These are phyloP conservation scores for Fusarium sp. DNA, from an alignment of 2,329 filamentous ascomycete genomes.

Conservation along the genomic window DNA sequence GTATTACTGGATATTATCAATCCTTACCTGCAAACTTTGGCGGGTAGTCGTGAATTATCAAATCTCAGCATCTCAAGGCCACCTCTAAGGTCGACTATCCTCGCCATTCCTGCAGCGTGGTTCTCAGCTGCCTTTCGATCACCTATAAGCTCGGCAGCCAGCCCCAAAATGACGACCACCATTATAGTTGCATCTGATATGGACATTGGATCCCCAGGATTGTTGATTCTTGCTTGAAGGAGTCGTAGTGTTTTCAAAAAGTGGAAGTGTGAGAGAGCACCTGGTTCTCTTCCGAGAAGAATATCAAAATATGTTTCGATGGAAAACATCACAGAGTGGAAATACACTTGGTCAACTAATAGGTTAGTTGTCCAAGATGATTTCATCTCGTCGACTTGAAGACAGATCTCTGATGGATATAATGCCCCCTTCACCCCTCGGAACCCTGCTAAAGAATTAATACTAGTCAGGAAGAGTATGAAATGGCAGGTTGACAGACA, in stretches of 20 bases:
- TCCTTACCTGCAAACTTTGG: constrained; percentile 42
- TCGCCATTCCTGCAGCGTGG: constrained; percentile 33
- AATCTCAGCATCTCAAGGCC: constrained; percentile 33
- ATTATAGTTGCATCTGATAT: constrained; percentile 41
- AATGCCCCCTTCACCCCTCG: constrained; percentile 28
- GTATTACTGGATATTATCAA: rapidly evolving
- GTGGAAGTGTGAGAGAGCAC: constrained; percentile 31
- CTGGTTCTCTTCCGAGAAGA: constrained; percentile 1
- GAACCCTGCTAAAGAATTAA: not conserved
- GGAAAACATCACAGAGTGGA: constrained; percentile 35
- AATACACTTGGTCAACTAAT: constrained; percentile 33
- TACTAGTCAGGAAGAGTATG: rapidly evolving
- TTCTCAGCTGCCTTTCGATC: constrained; percentile 25
- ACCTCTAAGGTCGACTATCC: constrained; percentile 37
- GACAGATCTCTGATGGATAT: constrained; percentile 39
- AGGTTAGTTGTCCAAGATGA: constrained; percentile 38
- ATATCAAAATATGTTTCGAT: constrained; percentile 31
- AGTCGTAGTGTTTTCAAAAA: constrained; percentile 39
- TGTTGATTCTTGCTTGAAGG: constrained; percentile 27
- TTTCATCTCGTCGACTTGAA: constrained; percentile 26
- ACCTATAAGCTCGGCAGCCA: constrained; percentile 34
- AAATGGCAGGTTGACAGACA: not conserved
- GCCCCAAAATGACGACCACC: constrained; percentile 25
- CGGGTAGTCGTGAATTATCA: constrained; percentile 34
- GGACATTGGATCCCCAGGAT: not conserved